Conservation (phyloP, 192 early-diverging fungal genomes). For the Gorgonomyces haynaldii region DNA sequence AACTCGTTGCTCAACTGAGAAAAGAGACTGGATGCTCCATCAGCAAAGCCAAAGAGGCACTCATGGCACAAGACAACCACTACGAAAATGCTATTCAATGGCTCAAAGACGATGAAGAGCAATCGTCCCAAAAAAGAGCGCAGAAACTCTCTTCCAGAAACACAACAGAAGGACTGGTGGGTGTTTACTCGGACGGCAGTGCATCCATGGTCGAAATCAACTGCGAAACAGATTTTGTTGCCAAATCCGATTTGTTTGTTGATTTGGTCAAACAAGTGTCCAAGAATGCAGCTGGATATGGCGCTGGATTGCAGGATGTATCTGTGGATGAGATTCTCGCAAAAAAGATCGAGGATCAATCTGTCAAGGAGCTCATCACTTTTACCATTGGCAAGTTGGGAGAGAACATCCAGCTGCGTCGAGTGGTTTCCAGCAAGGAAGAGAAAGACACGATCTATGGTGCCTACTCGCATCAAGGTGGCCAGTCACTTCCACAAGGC, state of each 20-base stretch:
- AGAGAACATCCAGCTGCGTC: conserved; percentile 78
- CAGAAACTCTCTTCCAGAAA: conserved; percentile 69
- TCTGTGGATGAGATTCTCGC: too few relatives aligned
- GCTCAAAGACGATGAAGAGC: conserved; percentile 64
- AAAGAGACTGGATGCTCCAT: conserved; percentile 69
- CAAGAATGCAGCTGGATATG: background rate
- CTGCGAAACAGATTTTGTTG: conserved; percentile 96
- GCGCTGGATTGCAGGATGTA: too few relatives aligned
- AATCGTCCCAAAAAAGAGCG: conserved; percentile 61
- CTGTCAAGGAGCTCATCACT: conserved; percentile 53
- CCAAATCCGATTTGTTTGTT: conserved; percentile 66
- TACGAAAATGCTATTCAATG: conserved; percentile 67
- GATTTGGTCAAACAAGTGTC: conserved; percentile 49
- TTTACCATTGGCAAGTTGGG: conserved; percentile 76
- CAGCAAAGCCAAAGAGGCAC: conserved; percentile 78
- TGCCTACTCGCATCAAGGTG: conserved; percentile 66
- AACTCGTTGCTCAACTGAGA: conserved; percentile 55
- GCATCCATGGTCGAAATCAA: conserved; percentile 49
- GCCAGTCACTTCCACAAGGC: conserved; percentile 9
- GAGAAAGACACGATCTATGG: conserved; percentile 12
- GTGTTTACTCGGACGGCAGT: conserved; percentile 22
- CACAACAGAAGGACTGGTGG: conserved; percentile 66
- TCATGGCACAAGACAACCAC: conserved; percentile 50
- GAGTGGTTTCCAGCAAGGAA: conserved; percentile 39
- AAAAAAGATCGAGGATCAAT: conserved; percentile 5